Evolutionary conservation across 202 grass and related monocot genomes (phyloP).

Genomic region (Hordeum pubiflorum): DNA sequence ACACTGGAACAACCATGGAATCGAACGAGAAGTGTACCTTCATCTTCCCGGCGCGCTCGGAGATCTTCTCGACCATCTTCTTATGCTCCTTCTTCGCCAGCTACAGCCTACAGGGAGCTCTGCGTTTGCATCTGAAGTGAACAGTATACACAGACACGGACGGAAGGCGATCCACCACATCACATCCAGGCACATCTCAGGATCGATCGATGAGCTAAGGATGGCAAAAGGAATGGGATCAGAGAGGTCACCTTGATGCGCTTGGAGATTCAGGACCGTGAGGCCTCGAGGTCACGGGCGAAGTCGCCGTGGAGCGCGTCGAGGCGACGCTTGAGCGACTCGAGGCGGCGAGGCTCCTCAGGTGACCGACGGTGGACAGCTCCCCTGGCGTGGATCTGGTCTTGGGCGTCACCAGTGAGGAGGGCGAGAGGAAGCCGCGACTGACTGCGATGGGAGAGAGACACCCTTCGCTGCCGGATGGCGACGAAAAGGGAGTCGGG

Average conservation of each 20-base stretch:
- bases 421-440: conserved; percentile 8
- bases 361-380: conserved; percentile 14
- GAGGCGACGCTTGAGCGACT: too few relatives aligned
- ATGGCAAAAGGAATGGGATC: neutral
- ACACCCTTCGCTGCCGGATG: neutral
- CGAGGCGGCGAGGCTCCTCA: conserved; percentile 20
- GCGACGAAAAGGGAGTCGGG: conserved; percentile 25
- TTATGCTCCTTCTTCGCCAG: conserved; percentile 55
- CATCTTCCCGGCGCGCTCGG: conserved; percentile 33
- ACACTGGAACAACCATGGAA: neutral
- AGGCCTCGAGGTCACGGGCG: too few relatives aligned
- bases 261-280: too few relatives aligned
- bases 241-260: neutral
- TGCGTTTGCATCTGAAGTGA: conserved; percentile 52
- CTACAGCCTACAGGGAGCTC: conserved; percentile 47
- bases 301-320: too few relatives aligned
- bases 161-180: neutral
- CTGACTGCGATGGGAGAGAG: neutral
- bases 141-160: neutral
- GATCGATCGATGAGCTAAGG: too few relatives aligned
- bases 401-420: conserved; percentile 15
- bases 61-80: conserved; percentile 57
- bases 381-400: neutral
- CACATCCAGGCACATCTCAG: neutral
- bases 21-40: conserved; percentile 27